Evolutionary conservation across 2,329 filamentous ascomycete genomes (phyloP).

Genomic region (Alternaria consortialis): DNA sequence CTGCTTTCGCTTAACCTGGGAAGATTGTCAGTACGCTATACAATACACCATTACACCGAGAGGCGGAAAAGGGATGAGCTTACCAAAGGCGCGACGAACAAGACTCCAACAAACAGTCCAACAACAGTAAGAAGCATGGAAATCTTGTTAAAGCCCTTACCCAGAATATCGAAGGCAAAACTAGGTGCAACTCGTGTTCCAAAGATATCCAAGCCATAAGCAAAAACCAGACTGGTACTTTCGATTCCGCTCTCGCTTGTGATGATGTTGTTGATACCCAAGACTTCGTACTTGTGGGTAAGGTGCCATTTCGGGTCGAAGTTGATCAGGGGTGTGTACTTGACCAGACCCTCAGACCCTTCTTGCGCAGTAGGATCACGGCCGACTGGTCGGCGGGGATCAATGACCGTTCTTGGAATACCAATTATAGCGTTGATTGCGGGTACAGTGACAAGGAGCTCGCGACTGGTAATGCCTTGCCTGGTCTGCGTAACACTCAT

Average conservation of each 20-base stretch:
- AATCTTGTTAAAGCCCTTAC: slow-evolving; percentile 91
- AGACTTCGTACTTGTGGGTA: slow-evolving; percentile 81
- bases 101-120: slow-evolving; percentile 78
- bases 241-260: slow-evolving; percentile 83
- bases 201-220: slow-evolving; percentile 88
- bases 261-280: slow-evolving; percentile 77
- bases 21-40: slow-evolving; percentile 18
- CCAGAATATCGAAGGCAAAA: slow-evolving; percentile 88
- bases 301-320: slow-evolving; percentile 83
- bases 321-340: slow-evolving; percentile 79
- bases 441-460: slow-evolving; percentile 81
- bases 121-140: slow-evolving; percentile 84
- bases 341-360: slow-evolving; percentile 81
- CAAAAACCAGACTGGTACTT: slow-evolving; percentile 89
- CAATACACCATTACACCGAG: background rate
- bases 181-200: slow-evolving; percentile 88
- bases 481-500: slow-evolving; percentile 87
- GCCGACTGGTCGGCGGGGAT: slow-evolving; percentile 85
- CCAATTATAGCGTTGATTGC: slow-evolving; percentile 77
- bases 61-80: slow-evolving; percentile 16
- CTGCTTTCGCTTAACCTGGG: slow-evolving; percentile 67
- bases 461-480: slow-evolving; percentile 87
- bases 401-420: slow-evolving; percentile 79
- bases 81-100: slow-evolving; percentile 85
- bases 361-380: slow-evolving; percentile 83